Base-by-base conservation (phyloP, 2,329 filamentous ascomycete species). In the Penicillium olsonii region DNA sequence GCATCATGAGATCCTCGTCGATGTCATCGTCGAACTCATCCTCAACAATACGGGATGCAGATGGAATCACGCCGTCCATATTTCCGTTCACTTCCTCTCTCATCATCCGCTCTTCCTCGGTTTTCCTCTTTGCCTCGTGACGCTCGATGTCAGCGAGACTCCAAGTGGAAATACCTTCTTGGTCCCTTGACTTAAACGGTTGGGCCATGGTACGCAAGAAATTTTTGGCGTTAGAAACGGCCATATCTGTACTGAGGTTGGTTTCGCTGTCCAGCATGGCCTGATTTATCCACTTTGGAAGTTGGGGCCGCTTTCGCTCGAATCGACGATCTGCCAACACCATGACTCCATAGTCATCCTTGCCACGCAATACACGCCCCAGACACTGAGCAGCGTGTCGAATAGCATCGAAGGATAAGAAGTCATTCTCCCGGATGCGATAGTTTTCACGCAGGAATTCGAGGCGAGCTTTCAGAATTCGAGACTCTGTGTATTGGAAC, bases 291-390 rank as follows among this genome's bases (percentile, higher is more conserved):
- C 94, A 99, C 68, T 96, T 96, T 10, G 94, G 94, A 22, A 99
- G 78, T 72, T 99, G 95, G 3, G 73, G 79, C 31, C 91, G 81
- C 74, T 97, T 97, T 75, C 94, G 95, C 68, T 90, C 87, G 71
- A 96, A 99, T 15, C 94, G 84, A 35, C 90, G 86, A 69, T 99
- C 94, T 2, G 95, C 94, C 22, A 99, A 79, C 4, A 99, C 92
- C 94, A 99, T 99, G 77, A 99, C 90, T n/a, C 94, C 94, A 70
- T 99, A 99, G 71, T 99, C 94, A 67, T 99, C 95, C 70, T 99
- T 99, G 19, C 94, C 94, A 62, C 94, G 82, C 54, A 99, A 77
- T 37, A 99, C 94, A 67, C 94, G 92, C 12, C 94, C 95, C 2
- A 99, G 78, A 65, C 94, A 99, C 68, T 99, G 94, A 1, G 94